A percentile compares a stretch with the other conserved stretches of the same genome.
These are phyloP conservation scores for Pterocarpus macrocarpus DNA, from an alignment of 306 rosid species.

Conservation along the genomic window DNA sequence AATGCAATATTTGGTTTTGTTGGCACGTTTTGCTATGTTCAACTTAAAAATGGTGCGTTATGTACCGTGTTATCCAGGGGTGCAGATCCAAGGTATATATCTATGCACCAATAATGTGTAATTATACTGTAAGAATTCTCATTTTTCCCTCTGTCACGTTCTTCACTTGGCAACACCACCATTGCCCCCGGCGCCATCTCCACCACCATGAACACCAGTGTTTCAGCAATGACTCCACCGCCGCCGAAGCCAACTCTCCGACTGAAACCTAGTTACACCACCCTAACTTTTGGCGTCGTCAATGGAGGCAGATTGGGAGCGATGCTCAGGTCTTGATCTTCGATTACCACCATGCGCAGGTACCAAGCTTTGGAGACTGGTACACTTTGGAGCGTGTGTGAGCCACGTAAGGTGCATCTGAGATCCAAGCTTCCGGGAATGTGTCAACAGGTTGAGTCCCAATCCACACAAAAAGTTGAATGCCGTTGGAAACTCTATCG, in stretches of 20 bases:
- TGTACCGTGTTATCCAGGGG: too few relatives aligned
- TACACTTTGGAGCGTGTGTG: slow-evolving; percentile 62
- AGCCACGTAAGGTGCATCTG: slow-evolving; percentile 57
- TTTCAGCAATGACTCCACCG: too few relatives aligned
- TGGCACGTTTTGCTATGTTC: too few relatives aligned
- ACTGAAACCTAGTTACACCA: slow-evolving; percentile 77
- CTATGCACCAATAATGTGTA: too few relatives aligned
- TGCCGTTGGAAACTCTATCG: slow-evolving; percentile 52
- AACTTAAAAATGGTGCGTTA: too few relatives aligned
- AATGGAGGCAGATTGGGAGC: slow-evolving; percentile 85
- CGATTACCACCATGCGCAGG: slow-evolving; percentile 48
- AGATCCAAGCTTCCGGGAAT: slow-evolving; percentile 55
- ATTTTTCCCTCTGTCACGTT: too few relatives aligned
- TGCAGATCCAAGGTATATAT: too few relatives aligned
- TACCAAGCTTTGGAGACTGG: slow-evolving; percentile 67
- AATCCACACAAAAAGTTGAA: slow-evolving; percentile 60
- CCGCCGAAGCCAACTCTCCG: slow-evolving; percentile 39
- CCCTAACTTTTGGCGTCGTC: slow-evolving; percentile 82
- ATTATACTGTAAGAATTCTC: too few relatives aligned
- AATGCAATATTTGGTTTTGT: too few relatives aligned
- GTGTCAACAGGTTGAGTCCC: slow-evolving; percentile 61
- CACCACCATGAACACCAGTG: too few relatives aligned
- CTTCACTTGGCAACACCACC: too few relatives aligned
- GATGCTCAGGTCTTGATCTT: slow-evolving; percentile 62
- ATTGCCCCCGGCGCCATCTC: too few relatives aligned